Evolutionary conservation across 306 rosid species (phyloP).

Genomic region (Crotalaria pallida): DNA sequence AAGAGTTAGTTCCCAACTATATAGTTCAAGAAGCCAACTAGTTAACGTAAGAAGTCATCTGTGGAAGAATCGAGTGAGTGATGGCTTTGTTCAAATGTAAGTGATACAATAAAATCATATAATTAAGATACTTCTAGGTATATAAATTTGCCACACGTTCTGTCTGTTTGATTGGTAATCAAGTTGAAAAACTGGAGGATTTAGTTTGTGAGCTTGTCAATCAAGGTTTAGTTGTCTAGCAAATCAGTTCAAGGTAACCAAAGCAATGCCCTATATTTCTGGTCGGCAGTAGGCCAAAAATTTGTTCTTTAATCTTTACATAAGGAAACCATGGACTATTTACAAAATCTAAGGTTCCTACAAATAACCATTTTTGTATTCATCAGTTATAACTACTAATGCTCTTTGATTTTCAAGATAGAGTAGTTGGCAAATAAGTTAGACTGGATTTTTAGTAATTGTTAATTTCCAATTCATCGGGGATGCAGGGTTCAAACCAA

Average conservation of each 20-base stretch:
- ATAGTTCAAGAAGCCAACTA: conserved; percentile 41
- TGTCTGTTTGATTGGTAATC: conserved; percentile 1
- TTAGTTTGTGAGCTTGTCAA: not conserved
- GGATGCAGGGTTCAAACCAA: conserved; percentile 52
- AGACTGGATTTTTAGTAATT: not conserved
- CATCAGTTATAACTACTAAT: not conserved
- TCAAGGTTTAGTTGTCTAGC: not conserved
- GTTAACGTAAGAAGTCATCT: conserved; percentile 40
- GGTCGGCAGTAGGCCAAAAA: not conserved
- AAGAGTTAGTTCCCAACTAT: conserved; percentile 36
- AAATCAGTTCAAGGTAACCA: not conserved
- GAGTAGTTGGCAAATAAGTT: not conserved
- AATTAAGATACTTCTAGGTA: not conserved
- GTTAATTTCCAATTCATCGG: conserved; percentile 16
- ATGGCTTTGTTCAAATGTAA: conserved; percentile 62
- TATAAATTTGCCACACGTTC: not conserved
- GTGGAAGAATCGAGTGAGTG: conserved; percentile 59
- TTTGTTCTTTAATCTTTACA: not conserved
- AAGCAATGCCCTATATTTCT: not conserved
- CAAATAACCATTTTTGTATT: not conserved
- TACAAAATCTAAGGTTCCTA: not conserved
- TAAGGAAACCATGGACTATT: not conserved
- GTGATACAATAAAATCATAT: conserved; percentile 29
- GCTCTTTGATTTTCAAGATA: not conserved
- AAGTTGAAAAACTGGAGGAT: not conserved